Percentiles rank a stretch among this genome's conserved stretches.
Conservation (phyloP, 768 basidiomycete genomes). For the Suillus weaverae region DNA sequence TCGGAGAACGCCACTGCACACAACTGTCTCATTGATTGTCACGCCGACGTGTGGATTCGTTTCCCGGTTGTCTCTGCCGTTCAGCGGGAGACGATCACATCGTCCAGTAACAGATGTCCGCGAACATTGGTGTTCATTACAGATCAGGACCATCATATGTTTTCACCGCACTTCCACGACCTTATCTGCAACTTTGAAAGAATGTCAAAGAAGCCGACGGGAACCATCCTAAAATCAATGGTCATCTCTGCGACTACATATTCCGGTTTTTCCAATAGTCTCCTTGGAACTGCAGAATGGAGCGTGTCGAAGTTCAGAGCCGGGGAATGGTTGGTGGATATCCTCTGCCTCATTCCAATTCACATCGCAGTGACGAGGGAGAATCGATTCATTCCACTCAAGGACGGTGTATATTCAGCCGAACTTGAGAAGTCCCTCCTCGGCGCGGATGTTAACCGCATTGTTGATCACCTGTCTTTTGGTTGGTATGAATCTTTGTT, state of each 20-base stretch:
- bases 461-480: slow-evolving; percentile 55
- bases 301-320: slow-evolving; percentile 41
- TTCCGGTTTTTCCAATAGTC: slow-evolving; percentile 23
- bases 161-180: slow-evolving; percentile 43
- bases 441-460: slow-evolving; percentile 58
- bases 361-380: slow-evolving; percentile 60
- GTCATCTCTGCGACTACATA: slow-evolving; percentile 34
- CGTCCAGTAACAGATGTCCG: slow-evolving; percentile 31
- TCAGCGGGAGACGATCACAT: slow-evolving; percentile 42
- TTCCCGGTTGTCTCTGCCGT: slow-evolving; percentile 60
- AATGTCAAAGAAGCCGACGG: slow-evolving; percentile 52
- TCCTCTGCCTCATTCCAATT: slow-evolving; percentile 63
- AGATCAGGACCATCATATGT: slow-evolving; percentile 35
- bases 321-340: slow-evolving; percentile 64
- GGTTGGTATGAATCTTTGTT: slow-evolving; percentile 70
- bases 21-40: slow-evolving; percentile 57
- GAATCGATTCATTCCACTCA: slow-evolving; percentile 61
- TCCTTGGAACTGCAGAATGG: slow-evolving; percentile 20
- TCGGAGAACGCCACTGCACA: slow-evolving; percentile 32
- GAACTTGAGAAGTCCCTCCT: slow-evolving; percentile 52
- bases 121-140: slow-evolving; percentile 47
- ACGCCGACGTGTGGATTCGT: slow-evolving; percentile 58
- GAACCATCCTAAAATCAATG: slow-evolving; percentile 41
- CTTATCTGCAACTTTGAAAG: slow-evolving; percentile 50
- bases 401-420: slow-evolving; percentile 53